Percentiles rank a stretch among this genome's conserved stretches.
These are phyloP conservation scores for Lophiostoma macrostomum DNA, from an alignment of 495 filamentous ascomycete genomes.

Conservation along the genomic window DNA sequence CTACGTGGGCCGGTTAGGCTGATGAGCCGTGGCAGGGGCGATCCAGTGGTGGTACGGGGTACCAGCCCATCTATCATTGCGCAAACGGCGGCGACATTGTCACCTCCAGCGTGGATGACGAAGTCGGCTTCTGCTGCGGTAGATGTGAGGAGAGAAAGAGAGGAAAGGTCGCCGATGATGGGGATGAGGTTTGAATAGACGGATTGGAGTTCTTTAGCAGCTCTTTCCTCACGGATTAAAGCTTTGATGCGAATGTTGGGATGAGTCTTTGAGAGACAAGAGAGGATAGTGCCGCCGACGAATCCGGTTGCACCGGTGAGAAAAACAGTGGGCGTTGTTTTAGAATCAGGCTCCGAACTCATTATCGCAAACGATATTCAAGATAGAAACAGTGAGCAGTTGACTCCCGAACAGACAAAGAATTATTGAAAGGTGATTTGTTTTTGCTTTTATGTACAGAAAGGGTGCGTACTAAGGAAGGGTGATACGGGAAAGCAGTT, in stretches of 20 bases:
- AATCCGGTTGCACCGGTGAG: slow-evolving; percentile 26
- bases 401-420: slow-evolving; percentile 21
- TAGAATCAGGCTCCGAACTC: slow-evolving; percentile 25
- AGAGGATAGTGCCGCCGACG: slow-evolving; percentile 28
- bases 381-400: slow-evolving; percentile 21
- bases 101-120: slow-evolving; percentile 28
- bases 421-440: slow-evolving; percentile 22
- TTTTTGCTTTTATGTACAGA: too few relatives aligned
- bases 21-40: slow-evolving; percentile 29
- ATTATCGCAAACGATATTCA: slow-evolving; percentile 23
- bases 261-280: slow-evolving; percentile 27
- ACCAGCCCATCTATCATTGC: slow-evolving; percentile 31
- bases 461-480: too few relatives aligned
- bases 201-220: slow-evolving; percentile 30
- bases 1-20: slow-evolving; percentile 29
- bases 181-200: slow-evolving; percentile 30
- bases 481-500: too few relatives aligned
- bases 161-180: slow-evolving; percentile 29
- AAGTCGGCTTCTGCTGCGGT: slow-evolving; percentile 29
- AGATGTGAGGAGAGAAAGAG: slow-evolving; percentile 29
- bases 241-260: slow-evolving; percentile 27
- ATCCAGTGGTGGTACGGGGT: slow-evolving; percentile 23
- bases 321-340: slow-evolving; percentile 28
- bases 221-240: slow-evolving; percentile 28
- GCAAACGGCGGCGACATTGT: slow-evolving; percentile 28